These are phyloP conservation scores for Lithospermum erythrorhizon DNA, from an alignment of 257 asterid genomes.

Conservation along the genomic window DNA sequence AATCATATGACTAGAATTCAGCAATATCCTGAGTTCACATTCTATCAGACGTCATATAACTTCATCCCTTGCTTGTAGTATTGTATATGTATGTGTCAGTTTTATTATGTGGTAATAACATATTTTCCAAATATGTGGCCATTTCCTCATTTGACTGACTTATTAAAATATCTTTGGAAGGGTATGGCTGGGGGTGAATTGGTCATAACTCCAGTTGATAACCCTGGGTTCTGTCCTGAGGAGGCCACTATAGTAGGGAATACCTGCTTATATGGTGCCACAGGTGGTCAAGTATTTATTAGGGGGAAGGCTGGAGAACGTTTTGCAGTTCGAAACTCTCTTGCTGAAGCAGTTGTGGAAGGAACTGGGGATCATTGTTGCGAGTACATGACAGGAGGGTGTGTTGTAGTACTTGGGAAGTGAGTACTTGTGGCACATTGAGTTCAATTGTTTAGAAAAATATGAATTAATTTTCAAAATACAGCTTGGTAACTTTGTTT, in stretches of 20 bases:
- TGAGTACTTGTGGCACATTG: slow-evolving; percentile 27
- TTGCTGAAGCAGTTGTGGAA: slow-evolving; percentile 95
- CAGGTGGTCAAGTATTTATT: slow-evolving; percentile 83
- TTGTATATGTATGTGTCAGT: too few species aligned
- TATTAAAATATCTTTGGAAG: slow-evolving; percentile 27
- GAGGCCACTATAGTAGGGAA: slow-evolving; percentile 94
- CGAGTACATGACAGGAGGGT: slow-evolving; percentile 99
- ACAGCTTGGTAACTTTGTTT: slow-evolving; percentile 3
- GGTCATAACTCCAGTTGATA: slow-evolving; percentile 70
- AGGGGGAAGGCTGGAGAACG: slow-evolving; percentile 97
- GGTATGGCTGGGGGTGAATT: slow-evolving; percentile 99
- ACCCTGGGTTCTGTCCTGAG: slow-evolving; percentile 73
- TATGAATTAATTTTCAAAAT: neutral
- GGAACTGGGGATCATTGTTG: slow-evolving; percentile 97
- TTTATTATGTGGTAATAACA: too few species aligned
- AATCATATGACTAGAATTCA: neutral
- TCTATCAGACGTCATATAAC: neutral
- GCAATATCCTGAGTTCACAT: neutral
- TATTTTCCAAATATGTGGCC: neutral
- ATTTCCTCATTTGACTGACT: neutral
- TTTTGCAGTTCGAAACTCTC: slow-evolving; percentile 92
- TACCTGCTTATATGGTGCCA: slow-evolving; percentile 94
- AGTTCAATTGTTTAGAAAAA: neutral
- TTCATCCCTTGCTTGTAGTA: neutral
- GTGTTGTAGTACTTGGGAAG: slow-evolving; percentile 93